Evolutionary conservation across 2,329 filamentous ascomycete genomes (phyloP), one percentile per base, ranked within the genome.

Genomic region (Plenodomus tracheiphilus): DNA sequence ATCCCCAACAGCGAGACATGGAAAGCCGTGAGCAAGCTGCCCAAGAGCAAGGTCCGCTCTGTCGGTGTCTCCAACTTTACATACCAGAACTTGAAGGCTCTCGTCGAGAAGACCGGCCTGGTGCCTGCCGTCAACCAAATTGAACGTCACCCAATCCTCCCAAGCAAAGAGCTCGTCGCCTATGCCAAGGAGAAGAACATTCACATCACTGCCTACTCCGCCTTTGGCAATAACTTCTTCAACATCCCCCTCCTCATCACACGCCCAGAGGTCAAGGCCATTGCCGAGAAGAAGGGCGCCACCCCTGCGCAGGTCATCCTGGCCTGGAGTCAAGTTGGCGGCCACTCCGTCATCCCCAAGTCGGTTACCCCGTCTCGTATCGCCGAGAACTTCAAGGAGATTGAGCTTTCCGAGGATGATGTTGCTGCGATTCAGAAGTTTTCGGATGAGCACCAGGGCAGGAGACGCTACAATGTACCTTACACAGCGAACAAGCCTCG

Each of bases 261-360:
- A 2, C 77, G 89, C 11, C 82, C 84, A 70, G 85, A 84, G 68
- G 82, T 90, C 73, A 87, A 72, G 80, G 84, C 63, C 84, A 87
- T 49, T 58, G 87, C 87, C 19, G 77, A 81, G 61, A 80, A 82
- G 61, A 80, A 84, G 16, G 79, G 84, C 3, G 80, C 86, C 20
- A 84, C 85, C 9, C 82, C 89, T 7, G 87, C 88, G 7, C 90
- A 96, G 79, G 81, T 96, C 34, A 80, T 96, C 52, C 81, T 96
- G 60, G 82, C 90, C 64, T 96, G 91, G 91, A 84, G 89, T 39
- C 95, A 89, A n/a, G 90, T 95, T 80, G 59, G 61, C 16, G 63
- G 61, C 15, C 58, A 63, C 51, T 63, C 59, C 15, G 63, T 66
- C 34, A 65, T 66, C n/a, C 64, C 64, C 35, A 66, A 66, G 49